Conservation (phyloP, 164 flowering plant genomes). For the Paratinospora sagittata region DNA sequence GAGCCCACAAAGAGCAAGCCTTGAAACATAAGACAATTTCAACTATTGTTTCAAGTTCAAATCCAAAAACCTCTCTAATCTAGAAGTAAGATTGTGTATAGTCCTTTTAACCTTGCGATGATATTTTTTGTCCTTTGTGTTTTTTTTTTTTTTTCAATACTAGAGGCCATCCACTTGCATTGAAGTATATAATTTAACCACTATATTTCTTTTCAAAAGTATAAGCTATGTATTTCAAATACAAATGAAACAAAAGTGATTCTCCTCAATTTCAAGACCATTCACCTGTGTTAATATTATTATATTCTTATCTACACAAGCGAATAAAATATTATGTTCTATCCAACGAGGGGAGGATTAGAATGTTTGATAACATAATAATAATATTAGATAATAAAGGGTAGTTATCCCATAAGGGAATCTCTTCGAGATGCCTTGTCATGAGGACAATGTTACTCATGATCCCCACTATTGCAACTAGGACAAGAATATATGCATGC, state of each 20-base stretch:
- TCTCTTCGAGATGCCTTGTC: slow-evolving; percentile 9
- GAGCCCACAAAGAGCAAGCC: no score
- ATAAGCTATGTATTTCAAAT: not conserved
- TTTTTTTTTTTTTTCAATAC: no score
- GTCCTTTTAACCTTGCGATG: no score
- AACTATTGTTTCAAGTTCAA: no score
- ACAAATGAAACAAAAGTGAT: not conserved
- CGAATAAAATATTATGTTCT: slow-evolving; percentile 1
- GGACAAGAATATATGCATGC: slow-evolving; percentile 1
- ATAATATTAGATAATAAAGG: not conserved
- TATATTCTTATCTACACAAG: not conserved
- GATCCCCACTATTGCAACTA: slow-evolving; percentile 5
- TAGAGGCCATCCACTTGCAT: no score
- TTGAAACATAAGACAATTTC: no score
- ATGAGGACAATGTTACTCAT: not conserved
- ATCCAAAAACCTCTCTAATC: no score
- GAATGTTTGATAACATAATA: not conserved
- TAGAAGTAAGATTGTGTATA: no score
- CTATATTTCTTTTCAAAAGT: not conserved
- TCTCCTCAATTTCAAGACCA: not conserved
- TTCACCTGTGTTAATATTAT: not conserved
- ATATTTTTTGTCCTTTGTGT: no score
- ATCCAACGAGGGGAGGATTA: not conserved
- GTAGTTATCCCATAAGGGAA: not conserved
- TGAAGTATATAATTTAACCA: no score